phyloP scores from a whole-genome alignment of 306 rosid species.

The Cucumis sativus region DNA sequence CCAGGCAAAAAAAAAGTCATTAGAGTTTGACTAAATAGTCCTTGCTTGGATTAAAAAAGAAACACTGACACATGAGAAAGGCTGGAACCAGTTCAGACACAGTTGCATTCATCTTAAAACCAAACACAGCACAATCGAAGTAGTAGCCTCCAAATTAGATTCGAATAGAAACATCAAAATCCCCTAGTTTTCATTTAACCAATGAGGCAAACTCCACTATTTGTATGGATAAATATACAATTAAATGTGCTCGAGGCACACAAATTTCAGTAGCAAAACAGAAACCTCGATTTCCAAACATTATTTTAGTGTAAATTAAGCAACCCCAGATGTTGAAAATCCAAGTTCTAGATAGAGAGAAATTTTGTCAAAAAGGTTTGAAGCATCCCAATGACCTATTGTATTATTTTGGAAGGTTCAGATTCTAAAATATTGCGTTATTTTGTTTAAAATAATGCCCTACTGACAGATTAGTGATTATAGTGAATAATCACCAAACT shows the following conservation, averaged over 20 bases:
- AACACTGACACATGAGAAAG: conserved; percentile 10
- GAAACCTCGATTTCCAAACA: conserved; percentile 1
- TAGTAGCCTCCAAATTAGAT: conserved; percentile 10
- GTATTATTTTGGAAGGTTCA: conserved; percentile 10
- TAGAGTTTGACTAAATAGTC: conserved; percentile 12
- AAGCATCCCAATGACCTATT: conserved; percentile 5
- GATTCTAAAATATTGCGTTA: conserved; percentile 3
- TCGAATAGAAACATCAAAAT: conserved; percentile 70
- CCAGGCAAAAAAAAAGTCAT: neutral
- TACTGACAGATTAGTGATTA: conserved; percentile 10
- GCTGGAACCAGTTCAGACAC: conserved; percentile 65
- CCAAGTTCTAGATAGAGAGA: neutral
- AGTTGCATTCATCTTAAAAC: neutral
- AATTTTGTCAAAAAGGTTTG: conserved; percentile 3
- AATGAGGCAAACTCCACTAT: conserved; percentile 12
- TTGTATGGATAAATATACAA: conserved; percentile 10
- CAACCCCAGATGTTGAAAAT: conserved; percentile 11
- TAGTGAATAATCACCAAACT: conserved; percentile 8
- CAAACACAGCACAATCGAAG: conserved; percentile 7
- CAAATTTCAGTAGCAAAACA: conserved; percentile 8
- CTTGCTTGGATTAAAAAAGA: conserved; percentile 2
- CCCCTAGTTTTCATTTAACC: conserved; percentile 20
- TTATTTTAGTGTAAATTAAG: conserved; percentile 6
- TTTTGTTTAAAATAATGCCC: neutral
- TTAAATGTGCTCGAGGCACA: conserved; percentile 10